These are phyloP conservation scores for Straminergon stramineum DNA, from an alignment of 225 moss, liverwort and hornwort genomes.

Conservation along the genomic window DNA sequence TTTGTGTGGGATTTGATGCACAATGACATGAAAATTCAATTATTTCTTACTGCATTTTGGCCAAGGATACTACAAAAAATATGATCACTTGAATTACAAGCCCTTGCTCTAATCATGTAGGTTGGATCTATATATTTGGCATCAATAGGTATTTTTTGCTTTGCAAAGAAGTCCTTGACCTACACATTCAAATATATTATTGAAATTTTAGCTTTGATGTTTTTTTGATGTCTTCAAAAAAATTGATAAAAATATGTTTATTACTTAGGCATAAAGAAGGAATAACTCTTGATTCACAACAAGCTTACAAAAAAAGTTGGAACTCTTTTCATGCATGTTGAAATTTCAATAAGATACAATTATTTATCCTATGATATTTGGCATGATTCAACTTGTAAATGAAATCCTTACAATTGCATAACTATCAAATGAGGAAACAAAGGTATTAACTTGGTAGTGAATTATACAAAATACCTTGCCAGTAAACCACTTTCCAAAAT, in stretches of 20 bases:
- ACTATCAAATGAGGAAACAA: neutral
- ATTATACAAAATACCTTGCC: constrained; percentile 36
- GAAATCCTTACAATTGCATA: neutral
- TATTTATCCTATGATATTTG: neutral
- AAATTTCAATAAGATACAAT: neutral
- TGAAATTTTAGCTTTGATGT: neutral
- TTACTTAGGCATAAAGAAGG: neutral
- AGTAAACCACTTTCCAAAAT: constrained; percentile 94
- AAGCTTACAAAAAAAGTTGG: neutral
- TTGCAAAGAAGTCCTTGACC: constrained; percentile 65
- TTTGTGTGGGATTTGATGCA: too few relatives aligned
- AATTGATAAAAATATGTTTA: neutral
- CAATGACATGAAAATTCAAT: neutral
- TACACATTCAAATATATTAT: neutral
- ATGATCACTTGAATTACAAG: constrained; percentile 86
- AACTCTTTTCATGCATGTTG: too few relatives aligned
- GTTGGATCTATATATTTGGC: constrained; percentile 93
- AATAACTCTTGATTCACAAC: neutral
- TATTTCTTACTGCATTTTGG: constrained; percentile 59
- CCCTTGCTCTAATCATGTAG: constrained; percentile 89
- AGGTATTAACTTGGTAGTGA: neutral
- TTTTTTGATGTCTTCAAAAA: too few relatives aligned
- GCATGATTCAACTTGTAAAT: rapidly evolving
- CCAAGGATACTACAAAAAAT: constrained; percentile 86
- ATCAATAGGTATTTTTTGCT: constrained; percentile 62